Evolutionary conservation across 768 basidiomycete genomes (phyloP).

Genomic region (Amanita fuliginea): DNA sequence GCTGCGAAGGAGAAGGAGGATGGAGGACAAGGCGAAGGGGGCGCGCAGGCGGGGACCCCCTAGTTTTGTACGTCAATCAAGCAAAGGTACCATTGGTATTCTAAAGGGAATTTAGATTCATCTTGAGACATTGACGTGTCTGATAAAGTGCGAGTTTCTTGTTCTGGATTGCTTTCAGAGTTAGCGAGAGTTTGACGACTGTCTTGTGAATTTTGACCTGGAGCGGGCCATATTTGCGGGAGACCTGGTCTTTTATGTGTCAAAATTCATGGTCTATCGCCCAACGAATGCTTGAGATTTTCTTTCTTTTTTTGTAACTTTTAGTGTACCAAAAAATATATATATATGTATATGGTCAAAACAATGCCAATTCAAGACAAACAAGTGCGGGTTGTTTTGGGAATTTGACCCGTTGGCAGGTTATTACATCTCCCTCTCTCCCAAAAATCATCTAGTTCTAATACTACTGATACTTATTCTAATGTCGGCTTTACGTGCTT

Average conservation of each 20-base stretch:
- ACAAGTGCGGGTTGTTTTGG: neutral
- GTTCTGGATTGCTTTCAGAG: too few relatives aligned
- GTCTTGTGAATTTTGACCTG: neutral
- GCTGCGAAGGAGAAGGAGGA: slow-evolving; percentile 11
- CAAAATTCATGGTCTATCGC: neutral
- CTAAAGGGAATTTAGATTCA: neutral
- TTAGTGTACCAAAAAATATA: neutral
- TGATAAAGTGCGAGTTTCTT: neutral
- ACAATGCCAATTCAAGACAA: neutral
- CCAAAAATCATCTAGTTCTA: neutral
- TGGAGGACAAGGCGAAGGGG: slow-evolving; percentile 7
- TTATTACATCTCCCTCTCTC: neutral
- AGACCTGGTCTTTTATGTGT: neutral
- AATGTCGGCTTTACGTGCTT: slow-evolving; percentile 6
- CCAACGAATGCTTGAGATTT: neutral
- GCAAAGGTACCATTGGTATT: neutral
- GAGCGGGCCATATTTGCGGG: neutral
- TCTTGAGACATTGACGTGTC: neutral
- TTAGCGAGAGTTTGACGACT: neutral
- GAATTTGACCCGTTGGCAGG: too few relatives aligned
- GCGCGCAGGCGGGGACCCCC: neutral
- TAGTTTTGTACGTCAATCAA: slow-evolving; percentile 1
- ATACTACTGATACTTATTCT: neutral
- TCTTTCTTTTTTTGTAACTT: neutral
- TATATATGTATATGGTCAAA: neutral